phyloP scores from a whole-genome alignment of 441 rosid genomes.

The Arabidopsis hybrid region DNA sequence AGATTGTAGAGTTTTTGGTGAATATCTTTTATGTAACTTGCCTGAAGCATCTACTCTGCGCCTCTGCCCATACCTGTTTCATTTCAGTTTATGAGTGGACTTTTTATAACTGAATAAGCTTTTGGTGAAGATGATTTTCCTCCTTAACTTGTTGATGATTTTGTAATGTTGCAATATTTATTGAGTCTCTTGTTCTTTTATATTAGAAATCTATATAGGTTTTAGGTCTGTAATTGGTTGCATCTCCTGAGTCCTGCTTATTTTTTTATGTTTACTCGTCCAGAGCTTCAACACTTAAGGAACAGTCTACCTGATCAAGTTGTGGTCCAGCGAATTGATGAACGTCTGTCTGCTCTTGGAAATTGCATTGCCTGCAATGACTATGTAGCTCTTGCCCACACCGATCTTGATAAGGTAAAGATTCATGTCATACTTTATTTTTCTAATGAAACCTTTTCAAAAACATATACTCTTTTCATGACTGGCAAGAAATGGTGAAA shows the following conservation, averaged over 20 bases:
- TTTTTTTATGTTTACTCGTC: constrained; percentile 16
- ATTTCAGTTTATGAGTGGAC: background rate
- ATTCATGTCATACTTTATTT: background rate
- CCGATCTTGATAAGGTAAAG: constrained; percentile 83
- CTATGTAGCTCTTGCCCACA: constrained; percentile 93
- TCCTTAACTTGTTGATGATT: constrained; percentile 1
- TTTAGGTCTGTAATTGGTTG: constrained; percentile 17
- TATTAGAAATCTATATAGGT: background rate
- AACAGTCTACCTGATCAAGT: constrained; percentile 93
- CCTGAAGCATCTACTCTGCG: background rate
- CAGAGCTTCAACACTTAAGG: constrained; percentile 94
- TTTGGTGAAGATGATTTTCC: background rate
- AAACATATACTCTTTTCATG: background rate
- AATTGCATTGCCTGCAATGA: constrained; percentile 96
- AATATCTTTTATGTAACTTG: background rate
- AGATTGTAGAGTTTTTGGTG: background rate
- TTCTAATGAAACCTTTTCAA: background rate
- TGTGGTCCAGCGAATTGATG: constrained; percentile 88
- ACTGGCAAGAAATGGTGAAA: background rate
- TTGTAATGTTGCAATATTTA: background rate
- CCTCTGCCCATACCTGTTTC: background rate
- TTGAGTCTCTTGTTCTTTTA: background rate
- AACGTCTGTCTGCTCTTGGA: constrained; percentile 90
- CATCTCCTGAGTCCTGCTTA: constrained; percentile 1
- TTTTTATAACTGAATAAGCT: background rate